Base-by-base conservation (phyloP, 805 yeast species). In the Ogataea pilisensis region DNA sequence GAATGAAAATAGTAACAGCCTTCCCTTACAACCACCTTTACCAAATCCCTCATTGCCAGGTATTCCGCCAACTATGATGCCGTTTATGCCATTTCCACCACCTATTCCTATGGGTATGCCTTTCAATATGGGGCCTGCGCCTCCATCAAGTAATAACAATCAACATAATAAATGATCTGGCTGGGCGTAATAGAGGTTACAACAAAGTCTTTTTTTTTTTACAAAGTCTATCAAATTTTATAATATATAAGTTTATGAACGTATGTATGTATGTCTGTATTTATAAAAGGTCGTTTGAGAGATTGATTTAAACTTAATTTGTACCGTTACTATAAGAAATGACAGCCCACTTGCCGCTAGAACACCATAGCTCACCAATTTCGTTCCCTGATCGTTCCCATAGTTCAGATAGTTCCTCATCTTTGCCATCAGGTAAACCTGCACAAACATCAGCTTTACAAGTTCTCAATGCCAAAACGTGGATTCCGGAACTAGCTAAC, bases 371-470 rank as follows among this genome's bases (percentile, higher is more conserved):
- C 34, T 78, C 78, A 20, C 85, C 87, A 37, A 69, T 61, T 44
- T 82, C 81, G 45, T 83, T 78, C 0, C 85, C 81, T 56, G 65
- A 65, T 29, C 63, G 57, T 60, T 54, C 69, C 75, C 85, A 90
- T 32, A 66, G 63, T 42, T 72, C 63, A 34, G 76, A 71, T 48
- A 91, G 71, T 55, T 78, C 71, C 52, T 82, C 89, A 50, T 85
- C 85, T 31, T 76, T 65, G 3, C 96, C 96, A 30, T 69, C 72
- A 4, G 73, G 71, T 48, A 93, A 74, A 1, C 95, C 98, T 31
- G 86, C 96, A 39, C 85, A 81, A 6, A 90, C 98, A 60, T 93
- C 99, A 1, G 98, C 97, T 65, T 93, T 93, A 62, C 95, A 83
- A 2, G 98, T 93, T 69, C 99, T 80, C 53, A 93, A 72, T 26